A percentile compares a stretch with the other conserved stretches of the same genome.
phyloP scores from a whole-genome alignment of 2,329 filamentous ascomycete genomes.

The Pseudopyrenochaeta lycopersici region DNA sequence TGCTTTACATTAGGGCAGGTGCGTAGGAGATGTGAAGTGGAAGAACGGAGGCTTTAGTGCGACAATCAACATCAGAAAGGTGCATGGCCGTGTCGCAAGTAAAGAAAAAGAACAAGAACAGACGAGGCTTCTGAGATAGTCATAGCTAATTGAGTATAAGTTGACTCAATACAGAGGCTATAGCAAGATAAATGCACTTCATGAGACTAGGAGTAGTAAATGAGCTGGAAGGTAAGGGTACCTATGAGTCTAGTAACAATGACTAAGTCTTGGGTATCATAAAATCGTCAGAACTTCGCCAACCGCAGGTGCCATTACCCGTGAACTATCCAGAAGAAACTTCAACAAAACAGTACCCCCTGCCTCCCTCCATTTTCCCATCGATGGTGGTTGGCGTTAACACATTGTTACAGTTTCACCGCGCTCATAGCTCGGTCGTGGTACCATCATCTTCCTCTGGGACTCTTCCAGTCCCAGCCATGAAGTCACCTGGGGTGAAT shows the following conservation, averaged over 20 bases:
- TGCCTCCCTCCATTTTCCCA: not conserved
- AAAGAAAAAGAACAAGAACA: not conserved
- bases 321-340: not conserved
- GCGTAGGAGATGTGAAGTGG: too few species aligned
- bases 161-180: too few species aligned
- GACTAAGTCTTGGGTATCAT: slow-evolving; percentile 6
- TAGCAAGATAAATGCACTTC: not conserved
- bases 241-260: not conserved
- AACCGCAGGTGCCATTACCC: slow-evolving; percentile 5
- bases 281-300: not conserved
- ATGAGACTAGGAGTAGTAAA: not conserved
- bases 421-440: slow-evolving; percentile 31
- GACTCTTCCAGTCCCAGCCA: slow-evolving; percentile 29
- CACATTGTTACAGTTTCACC: too few species aligned
- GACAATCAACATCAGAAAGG: not conserved
- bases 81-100: not conserved
- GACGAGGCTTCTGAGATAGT: not conserved
- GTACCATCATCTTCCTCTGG: slow-evolving; percentile 30
- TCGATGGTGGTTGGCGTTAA: too few species aligned
- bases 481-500: slow-evolving; percentile 39
- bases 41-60: not conserved
- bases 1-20: too few species aligned
- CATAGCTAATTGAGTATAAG: too few species aligned
- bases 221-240: slow-evolving; percentile 4
- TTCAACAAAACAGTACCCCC: not conserved